These are phyloP conservation scores for Pinus albicaulis DNA, from an alignment of 75 land plant species.

Conservation along the genomic window DNA sequence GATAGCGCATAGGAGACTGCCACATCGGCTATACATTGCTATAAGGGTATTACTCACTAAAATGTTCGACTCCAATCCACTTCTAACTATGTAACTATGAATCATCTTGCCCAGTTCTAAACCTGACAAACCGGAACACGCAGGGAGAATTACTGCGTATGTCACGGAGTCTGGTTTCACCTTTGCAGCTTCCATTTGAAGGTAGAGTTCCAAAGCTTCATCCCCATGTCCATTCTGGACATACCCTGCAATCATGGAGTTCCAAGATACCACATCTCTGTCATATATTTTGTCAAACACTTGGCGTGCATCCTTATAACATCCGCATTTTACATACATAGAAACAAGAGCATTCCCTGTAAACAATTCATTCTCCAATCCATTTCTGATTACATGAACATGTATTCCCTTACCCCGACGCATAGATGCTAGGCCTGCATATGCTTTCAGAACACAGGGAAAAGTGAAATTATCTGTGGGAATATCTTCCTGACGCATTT, in stretches of 20 bases:
- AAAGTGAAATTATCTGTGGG: constrained; percentile 4
- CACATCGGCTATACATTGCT: constrained; percentile 1
- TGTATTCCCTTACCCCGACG: background rate
- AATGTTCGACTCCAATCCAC: constrained; percentile 14
- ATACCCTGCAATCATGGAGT: no score
- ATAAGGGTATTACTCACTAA: constrained; percentile 7
- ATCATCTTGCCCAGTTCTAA: constrained; percentile 17
- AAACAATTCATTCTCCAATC: no score
- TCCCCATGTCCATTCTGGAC: no score
- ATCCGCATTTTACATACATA: no score
- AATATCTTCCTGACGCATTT: background rate
- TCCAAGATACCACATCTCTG: no score
- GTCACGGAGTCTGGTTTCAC: background rate
- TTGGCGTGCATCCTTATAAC: no score
- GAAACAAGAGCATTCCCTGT: no score
- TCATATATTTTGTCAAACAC: no score
- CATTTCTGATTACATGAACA: no score
- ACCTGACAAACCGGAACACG: background rate
- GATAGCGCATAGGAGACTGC: background rate
- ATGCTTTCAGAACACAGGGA: constrained; percentile 11
- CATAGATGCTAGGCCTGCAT: constrained; percentile 1
- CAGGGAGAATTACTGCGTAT: background rate
- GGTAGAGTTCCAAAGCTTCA: no score
- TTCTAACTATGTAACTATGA: constrained; percentile 9
- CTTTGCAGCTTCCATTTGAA: no score